phyloP scores from a whole-genome alignment of 768 basidiomycete species.

The Macrolepiota dolichaula region DNA sequence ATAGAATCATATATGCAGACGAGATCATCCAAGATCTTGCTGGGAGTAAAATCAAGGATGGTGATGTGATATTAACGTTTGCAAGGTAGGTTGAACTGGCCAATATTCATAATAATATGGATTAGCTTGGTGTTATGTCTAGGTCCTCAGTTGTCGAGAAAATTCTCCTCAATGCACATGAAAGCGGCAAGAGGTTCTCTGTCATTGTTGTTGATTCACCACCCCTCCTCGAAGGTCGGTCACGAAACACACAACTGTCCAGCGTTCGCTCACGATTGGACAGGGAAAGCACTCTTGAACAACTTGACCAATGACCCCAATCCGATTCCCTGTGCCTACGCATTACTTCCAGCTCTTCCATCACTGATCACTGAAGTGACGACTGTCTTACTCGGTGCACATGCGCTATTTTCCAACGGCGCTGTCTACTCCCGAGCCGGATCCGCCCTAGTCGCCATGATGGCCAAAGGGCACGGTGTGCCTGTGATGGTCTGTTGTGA shows the following conservation, averaged over 20 bases:
- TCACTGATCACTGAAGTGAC: slow-evolving; percentile 79
- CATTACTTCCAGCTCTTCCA: slow-evolving; percentile 82
- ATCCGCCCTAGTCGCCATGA: slow-evolving; percentile 95
- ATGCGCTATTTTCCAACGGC: slow-evolving; percentile 93
- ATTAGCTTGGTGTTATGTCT: slow-evolving; percentile 3
- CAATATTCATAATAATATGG: not conserved
- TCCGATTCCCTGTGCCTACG: slow-evolving; percentile 84
- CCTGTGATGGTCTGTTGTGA: slow-evolving; percentile 97
- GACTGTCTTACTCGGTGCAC: slow-evolving; percentile 87
- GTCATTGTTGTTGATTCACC: slow-evolving; percentile 95
- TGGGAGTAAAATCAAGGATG: slow-evolving; percentile 90
- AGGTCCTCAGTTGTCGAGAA: slow-evolving; percentile 96
- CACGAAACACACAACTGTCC: not conserved
- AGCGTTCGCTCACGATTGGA: not conserved
- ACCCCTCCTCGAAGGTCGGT: slow-evolving; percentile 83
- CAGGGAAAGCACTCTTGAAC: slow-evolving; percentile 78
- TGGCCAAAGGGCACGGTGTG: slow-evolving; percentile 83
- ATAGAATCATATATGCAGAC: slow-evolving; percentile 90
- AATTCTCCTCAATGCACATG: slow-evolving; percentile 74
- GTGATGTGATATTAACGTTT: slow-evolving; percentile 90
- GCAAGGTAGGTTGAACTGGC: slow-evolving; percentile 57
- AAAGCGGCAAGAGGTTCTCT: slow-evolving; percentile 74
- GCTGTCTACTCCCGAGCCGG: slow-evolving; percentile 92
- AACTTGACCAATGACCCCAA: slow-evolving; percentile 56
- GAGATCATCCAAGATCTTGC: slow-evolving; percentile 90